phyloP scores from a whole-genome alignment of 805 yeast genomes.

The Nakazawaea holstii region DNA sequence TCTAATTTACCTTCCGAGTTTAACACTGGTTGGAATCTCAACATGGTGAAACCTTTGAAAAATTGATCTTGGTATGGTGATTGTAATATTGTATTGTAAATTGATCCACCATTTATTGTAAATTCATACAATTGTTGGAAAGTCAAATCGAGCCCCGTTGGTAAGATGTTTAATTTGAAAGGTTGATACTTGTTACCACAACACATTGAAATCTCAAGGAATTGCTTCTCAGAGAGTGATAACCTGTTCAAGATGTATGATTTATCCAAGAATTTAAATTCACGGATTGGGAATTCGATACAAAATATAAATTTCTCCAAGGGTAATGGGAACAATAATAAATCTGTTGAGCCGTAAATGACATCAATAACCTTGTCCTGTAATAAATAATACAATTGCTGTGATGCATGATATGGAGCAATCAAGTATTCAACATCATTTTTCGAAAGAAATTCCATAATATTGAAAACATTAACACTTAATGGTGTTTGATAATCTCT shows the following conservation, averaged over 20 bases:
- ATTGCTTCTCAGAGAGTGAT: constrained; percentile 54
- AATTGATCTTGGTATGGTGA: constrained; percentile 45
- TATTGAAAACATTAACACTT: constrained; percentile 46
- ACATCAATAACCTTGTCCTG: constrained; percentile 57
- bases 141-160: constrained; percentile 24
- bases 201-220: constrained; percentile 70
- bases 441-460: constrained; percentile 52
- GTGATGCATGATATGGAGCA: constrained; percentile 78
- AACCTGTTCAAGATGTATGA: constrained; percentile 54
- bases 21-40: constrained; percentile 71
- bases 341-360: constrained; percentile 81
- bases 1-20: constrained; percentile 65
- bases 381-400: constrained; percentile 71
- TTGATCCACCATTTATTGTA: constrained; percentile 34
- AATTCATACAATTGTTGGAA: constrained; percentile 25
- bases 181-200: constrained; percentile 79
- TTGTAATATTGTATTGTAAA: constrained; percentile 42
- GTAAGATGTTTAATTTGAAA: constrained; percentile 44
- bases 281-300: constrained; percentile 60
- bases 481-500: constrained; percentile 47
- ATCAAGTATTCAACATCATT: constrained; percentile 60
- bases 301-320: constrained; percentile 70
- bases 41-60: constrained; percentile 62
- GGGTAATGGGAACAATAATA: constrained; percentile 47
- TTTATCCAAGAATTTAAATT: constrained; percentile 64